Evolutionary conservation across 2,329 filamentous ascomycete genomes (phyloP), one percentile per base, ranked within the genome.

Genomic region (Penicillium palitans): DNA sequence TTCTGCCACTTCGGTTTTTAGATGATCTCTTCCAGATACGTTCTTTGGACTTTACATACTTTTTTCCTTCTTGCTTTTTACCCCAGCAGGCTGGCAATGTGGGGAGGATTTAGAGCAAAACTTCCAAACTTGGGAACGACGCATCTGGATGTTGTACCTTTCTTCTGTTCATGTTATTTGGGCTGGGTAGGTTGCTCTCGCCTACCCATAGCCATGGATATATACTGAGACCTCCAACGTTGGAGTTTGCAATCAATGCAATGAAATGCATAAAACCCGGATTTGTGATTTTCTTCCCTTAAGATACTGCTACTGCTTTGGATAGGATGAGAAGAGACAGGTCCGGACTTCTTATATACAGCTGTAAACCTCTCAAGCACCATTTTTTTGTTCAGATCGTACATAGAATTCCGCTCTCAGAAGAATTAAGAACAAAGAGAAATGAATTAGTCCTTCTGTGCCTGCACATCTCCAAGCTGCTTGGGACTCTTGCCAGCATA

Each of bases 401-500:
- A 53, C 55, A 53, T 42, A 44, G 7, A 31, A 15, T 7, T 41
- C 40, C 21, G 24, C 42, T 54, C 7, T 21, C 3, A 35, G 29
- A 51, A 27, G 2, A 46, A 33, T 6, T 6, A 48, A 19, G 15
- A 51, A 19, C 3, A 35, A 15, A 41, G 48, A 19, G 51, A 48
- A 27, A 52, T 33, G 10, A 45, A 15, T 24, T 52, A 50, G 6
- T 52, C 25, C 44, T 52, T 54, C 33, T 41, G 39, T 8, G 3
- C 12, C 9, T 3, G 39, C 31, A 33, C 31, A 27, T 52, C n/a
- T 29, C 25, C 40, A 58, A 60, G 27, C 42, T 60, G 58, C 60
- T 67, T 62, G 31, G 58, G 54, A 29, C 60, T 61, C 54, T 70
- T 65, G 45, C 66, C 55, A 17, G 64, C 66, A 62, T 70, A 72